Conservation (phyloP, 441 rosid genomes). For the Gossypium trilobum region DNA sequence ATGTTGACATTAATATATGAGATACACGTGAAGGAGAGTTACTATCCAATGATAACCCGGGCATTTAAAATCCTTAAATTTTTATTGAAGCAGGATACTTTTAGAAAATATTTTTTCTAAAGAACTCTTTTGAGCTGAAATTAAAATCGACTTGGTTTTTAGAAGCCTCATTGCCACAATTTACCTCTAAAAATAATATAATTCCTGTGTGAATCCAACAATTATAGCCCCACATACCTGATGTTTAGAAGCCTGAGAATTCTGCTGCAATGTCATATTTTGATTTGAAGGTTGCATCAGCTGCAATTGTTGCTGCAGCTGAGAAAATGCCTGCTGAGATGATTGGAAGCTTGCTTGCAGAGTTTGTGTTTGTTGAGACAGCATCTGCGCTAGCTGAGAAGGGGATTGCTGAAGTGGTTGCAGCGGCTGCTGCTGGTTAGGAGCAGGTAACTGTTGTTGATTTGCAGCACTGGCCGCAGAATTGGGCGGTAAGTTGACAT, state of each 20-base stretch:
- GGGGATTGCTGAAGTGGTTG: constrained; percentile 79
- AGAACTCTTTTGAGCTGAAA: neutral
- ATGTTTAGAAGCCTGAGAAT: constrained; percentile 48
- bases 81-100: neutral
- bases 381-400: constrained; percentile 81
- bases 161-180: neutral
- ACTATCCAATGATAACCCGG: neutral
- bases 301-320: constrained; percentile 87
- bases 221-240: constrained; percentile 42
- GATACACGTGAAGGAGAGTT: neutral
- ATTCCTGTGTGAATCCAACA: neutral
- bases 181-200: neutral
- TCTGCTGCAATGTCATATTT: constrained; percentile 40
- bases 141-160: neutral
- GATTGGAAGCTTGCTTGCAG: constrained; percentile 88
- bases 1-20: neutral
- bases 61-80: neutral
- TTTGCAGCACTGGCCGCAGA: constrained; percentile 33
- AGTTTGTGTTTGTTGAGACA: constrained; percentile 84
- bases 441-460: constrained; percentile 44
- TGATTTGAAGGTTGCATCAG: constrained; percentile 80
- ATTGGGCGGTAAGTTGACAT: constrained; percentile 42
- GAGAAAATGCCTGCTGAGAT: constrained; percentile 89
- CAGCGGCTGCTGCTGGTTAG: constrained; percentile 49
- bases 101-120: neutral